These are phyloP conservation scores for Epichloe festucae DNA, from an alignment of 2,329 filamentous ascomycete genomes.

Conservation along the genomic window DNA sequence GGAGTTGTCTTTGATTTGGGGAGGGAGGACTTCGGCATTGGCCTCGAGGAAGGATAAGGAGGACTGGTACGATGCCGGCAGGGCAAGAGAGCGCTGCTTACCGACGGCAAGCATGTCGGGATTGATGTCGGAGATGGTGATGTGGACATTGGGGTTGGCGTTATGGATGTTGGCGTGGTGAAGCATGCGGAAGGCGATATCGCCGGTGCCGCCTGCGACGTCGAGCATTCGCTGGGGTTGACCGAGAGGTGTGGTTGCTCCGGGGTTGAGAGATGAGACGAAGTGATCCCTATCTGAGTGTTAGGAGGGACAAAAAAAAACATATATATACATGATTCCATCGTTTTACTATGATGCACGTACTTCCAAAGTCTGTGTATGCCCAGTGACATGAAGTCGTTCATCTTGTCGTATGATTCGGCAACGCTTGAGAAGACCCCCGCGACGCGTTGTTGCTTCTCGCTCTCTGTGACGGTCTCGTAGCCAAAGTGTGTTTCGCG, in stretches of 20 bases:
- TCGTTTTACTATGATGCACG: slow-evolving; percentile 12
- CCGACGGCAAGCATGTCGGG: slow-evolving; percentile 87
- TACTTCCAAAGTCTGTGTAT: slow-evolving; percentile 92
- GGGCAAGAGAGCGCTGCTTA: slow-evolving; percentile 55
- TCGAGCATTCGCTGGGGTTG: slow-evolving; percentile 67
- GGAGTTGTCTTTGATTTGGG: slow-evolving; percentile 50
- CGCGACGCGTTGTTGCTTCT: slow-evolving; percentile 63
- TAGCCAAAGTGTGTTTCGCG: slow-evolving; percentile 83
- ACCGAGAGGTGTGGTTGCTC: slow-evolving; percentile 35
- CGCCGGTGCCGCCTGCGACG: slow-evolving; percentile 90
- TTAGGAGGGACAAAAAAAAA: neutral
- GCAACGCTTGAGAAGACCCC: slow-evolving; percentile 92
- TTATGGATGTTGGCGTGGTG: slow-evolving; percentile 76
- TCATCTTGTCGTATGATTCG: slow-evolving; percentile 93
- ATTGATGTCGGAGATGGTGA: slow-evolving; percentile 95
- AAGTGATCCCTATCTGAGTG: slow-evolving; percentile 60
- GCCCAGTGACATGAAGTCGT: slow-evolving; percentile 96
- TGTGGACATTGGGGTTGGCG: slow-evolving; percentile 60
- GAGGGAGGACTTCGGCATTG: slow-evolving; percentile 67
- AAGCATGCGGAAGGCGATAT: slow-evolving; percentile 94
- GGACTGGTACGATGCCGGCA: slow-evolving; percentile 41
- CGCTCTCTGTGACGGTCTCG: slow-evolving; percentile 64
- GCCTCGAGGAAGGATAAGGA: slow-evolving; percentile 70
- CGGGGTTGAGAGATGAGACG: slow-evolving; percentile 80
- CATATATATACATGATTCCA: neutral